A percentile compares a stretch with the other conserved stretches of the same genome.
These are phyloP conservation scores for Phytophthora syringae DNA, from an alignment of 352 stramenopile species.

Conservation along the genomic window DNA sequence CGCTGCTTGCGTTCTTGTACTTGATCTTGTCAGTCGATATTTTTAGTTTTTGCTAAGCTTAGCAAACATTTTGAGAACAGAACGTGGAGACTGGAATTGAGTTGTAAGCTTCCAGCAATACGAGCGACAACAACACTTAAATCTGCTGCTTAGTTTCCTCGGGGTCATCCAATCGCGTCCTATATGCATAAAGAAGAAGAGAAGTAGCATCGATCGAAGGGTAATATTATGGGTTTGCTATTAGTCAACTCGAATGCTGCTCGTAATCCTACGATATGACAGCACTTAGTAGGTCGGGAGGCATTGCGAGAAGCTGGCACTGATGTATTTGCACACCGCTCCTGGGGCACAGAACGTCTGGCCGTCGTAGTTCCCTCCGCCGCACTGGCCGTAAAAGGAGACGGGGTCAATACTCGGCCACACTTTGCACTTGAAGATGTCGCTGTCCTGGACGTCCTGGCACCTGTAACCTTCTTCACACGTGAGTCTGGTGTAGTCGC, in stretches of 20 bases:
- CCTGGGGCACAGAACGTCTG: conserved; percentile 36
- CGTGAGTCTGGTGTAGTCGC: conserved; percentile 14
- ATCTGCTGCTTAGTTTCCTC: no score
- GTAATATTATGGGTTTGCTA: background rate
- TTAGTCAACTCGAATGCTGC: background rate
- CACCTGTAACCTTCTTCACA: conserved; percentile 27
- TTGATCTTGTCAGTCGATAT: no score
- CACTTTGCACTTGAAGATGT: conserved; percentile 21
- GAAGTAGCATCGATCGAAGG: background rate
- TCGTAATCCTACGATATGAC: background rate
- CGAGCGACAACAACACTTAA: no score
- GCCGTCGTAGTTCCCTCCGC: conserved; percentile 29
- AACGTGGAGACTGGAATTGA: no score
- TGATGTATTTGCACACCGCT: conserved; percentile 36
- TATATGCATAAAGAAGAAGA: no score
- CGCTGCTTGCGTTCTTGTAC: no score
- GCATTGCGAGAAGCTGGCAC: conserved; percentile 35
- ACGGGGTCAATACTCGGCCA: conserved; percentile 30
- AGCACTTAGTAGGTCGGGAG: conserved; percentile 28
- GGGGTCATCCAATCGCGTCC: no score
- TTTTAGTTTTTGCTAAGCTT: no score
- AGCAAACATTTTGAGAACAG: no score
- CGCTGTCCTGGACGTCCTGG: conserved; percentile 9
- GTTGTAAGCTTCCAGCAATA: no score
- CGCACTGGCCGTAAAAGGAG: conserved; percentile 33